A percentile compares a stretch with the other conserved stretches of the same genome.
Conservation (phyloP, 768 basidiomycete species). For the Trametes elegans region DNA sequence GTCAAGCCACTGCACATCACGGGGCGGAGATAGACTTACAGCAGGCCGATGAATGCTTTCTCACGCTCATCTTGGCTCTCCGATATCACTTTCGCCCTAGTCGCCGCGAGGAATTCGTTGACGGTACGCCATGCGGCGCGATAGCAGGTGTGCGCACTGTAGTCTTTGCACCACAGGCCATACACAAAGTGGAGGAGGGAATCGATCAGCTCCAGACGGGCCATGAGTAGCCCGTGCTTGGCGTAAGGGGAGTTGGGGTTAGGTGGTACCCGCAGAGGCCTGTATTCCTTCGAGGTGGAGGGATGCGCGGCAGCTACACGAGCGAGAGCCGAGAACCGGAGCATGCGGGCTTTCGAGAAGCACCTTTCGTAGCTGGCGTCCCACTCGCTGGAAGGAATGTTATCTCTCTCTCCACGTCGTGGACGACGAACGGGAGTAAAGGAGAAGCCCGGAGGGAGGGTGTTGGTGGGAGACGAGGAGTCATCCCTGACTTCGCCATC, state of each 20-base stretch:
- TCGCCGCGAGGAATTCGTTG: constrained; percentile 67
- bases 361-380: constrained; percentile 69
- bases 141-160: constrained; percentile 50
- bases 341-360: constrained; percentile 63
- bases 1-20: constrained; percentile 5
- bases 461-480: not conserved
- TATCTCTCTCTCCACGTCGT: constrained; percentile 53
- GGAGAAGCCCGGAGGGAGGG: not conserved
- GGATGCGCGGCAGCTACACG: constrained; percentile 76
- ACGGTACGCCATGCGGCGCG: constrained; percentile 67
- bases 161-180: constrained; percentile 78
- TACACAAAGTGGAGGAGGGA: constrained; percentile 84
- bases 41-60: constrained; percentile 70
- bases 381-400: constrained; percentile 44
- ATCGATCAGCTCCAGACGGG: constrained; percentile 77
- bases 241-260: constrained; percentile 67
- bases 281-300: constrained; percentile 60
- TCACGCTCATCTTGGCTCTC: constrained; percentile 47
- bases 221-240: constrained; percentile 71
- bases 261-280: constrained; percentile 62
- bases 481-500: constrained; percentile 50
- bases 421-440: constrained; percentile 62
- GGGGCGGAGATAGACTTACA: constrained; percentile 50
- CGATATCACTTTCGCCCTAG: constrained; percentile 63
- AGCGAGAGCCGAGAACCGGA: constrained; percentile 83